Base-by-base conservation (phyloP, 192 early-diverging fungal genomes). In the Spizellomyces punctatus region DNA sequence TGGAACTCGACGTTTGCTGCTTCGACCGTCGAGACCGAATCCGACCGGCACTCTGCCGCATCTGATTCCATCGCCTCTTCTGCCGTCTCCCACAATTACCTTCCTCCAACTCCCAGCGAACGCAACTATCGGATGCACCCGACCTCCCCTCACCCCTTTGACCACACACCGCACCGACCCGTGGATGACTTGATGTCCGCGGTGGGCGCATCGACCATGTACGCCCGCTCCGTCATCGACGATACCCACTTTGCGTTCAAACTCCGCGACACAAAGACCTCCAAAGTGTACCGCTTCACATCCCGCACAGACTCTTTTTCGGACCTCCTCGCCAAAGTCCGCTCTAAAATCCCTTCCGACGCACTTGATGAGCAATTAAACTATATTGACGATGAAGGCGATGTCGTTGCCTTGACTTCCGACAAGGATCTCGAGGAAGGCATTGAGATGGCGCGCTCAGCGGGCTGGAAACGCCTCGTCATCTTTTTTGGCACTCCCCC, bases 371-470 rank as follows among this genome's bases (percentile, higher is more conserved):
- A 42, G 10, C 46, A 60, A 47, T 22, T 85, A 46, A 72, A 52
- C 46, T 99, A 98, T 75, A 69, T 94, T 60, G 97, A 99, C 76
- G 97, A 99, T 69, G 97, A 99, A 67, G 89, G 91, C 49, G 97
- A 99, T 75, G 83, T 89, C 66, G 93, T 99, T 27, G 80, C 88
- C 68, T 84, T 99, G 71, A 86, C 89, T 36, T 84, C 86, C 45
- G 92, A 93, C 65, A 88, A 86, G 10, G 96, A 99, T 70, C 76
- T 99, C 66, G 73, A 86, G 6, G 94, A 98, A 67, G 94, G 94
- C 6, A 91, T 98, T 0, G 74, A 88, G 16, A 85, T 96, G 77
- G 92, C 96, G 19, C 83, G 84, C 47, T 83, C 89, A 64, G 85
- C 87, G 17, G 91, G 89, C 16, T 88, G 85, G 72, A 86, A 86